Conservation (phyloP, 257 asterid genomes). For the Solanum ahanhuiri region DNA sequence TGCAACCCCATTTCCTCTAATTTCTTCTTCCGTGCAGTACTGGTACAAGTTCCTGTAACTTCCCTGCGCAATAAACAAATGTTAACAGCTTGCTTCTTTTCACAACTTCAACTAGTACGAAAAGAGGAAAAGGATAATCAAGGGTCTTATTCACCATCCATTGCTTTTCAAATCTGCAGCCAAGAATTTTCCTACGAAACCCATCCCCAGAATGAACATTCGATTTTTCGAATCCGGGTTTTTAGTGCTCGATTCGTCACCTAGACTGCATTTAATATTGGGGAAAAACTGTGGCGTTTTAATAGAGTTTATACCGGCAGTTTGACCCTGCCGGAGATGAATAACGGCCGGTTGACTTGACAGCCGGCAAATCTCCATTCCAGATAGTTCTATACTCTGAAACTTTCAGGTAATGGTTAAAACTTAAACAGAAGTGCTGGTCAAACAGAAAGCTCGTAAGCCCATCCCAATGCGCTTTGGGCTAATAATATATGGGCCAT, state of each 20-base stretch:
- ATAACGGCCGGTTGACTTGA: slow-evolving; percentile 17
- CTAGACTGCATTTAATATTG: slow-evolving; percentile 21
- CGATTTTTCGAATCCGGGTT: slow-evolving; percentile 15
- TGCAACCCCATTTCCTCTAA: slow-evolving; percentile 59
- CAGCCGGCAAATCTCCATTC: slow-evolving; percentile 28
- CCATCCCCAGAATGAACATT: slow-evolving; percentile 87
- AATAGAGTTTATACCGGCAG: background rate
- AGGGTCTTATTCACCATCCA: slow-evolving; percentile 39
- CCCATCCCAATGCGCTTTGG: background rate
- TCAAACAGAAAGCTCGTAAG: background rate
- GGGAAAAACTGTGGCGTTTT: slow-evolving; percentile 2
- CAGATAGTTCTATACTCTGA: background rate
- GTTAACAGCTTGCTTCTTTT: background rate
- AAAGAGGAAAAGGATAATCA: background rate
- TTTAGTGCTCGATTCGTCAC: background rate
- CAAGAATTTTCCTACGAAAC: slow-evolving; percentile 73
- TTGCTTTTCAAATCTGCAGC: slow-evolving; percentile 51
- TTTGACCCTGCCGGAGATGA: slow-evolving; percentile 13
- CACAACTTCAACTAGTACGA: background rate
- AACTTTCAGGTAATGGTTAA: background rate
- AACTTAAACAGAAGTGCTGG: background rate
- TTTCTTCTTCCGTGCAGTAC: slow-evolving; percentile 36
- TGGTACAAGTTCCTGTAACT: slow-evolving; percentile 76
- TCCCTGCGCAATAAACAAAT: slow-evolving; percentile 26
- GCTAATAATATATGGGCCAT: background rate